Evolutionary conservation across 306 rosid genomes (phyloP).

Genomic region (Medicago lupulina): DNA sequence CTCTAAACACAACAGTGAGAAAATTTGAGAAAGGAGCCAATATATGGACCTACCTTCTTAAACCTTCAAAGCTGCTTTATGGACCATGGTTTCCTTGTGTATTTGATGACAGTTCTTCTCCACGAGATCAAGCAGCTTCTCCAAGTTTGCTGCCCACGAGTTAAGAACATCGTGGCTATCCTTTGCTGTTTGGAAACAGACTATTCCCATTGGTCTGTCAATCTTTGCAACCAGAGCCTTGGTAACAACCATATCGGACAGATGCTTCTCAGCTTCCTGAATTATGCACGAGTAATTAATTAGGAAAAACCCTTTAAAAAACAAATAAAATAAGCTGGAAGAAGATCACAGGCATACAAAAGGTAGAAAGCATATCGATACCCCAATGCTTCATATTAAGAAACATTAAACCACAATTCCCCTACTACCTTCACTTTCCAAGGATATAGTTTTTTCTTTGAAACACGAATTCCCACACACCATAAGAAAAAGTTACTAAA

Average conservation of each 20-base stretch:
- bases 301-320: not conserved
- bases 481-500: not conserved
- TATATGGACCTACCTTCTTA: conserved; percentile 34
- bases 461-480: not conserved
- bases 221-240: conserved; percentile 92
- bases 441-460: not conserved
- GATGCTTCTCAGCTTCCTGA: conserved; percentile 97
- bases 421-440: conserved; percentile 1
- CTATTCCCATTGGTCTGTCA: conserved; percentile 87
- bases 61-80: conserved; percentile 79
- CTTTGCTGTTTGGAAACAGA: conserved; percentile 83
- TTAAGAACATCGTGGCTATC: conserved; percentile 89
- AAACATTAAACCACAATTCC: conserved; percentile 7
- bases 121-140: conserved; percentile 93
- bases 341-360: too few relatives aligned
- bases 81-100: conserved; percentile 97
- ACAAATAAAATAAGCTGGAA: not conserved
- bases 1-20: not conserved
- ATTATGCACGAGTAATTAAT: conserved; percentile 11
- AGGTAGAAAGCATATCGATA: too few relatives aligned
- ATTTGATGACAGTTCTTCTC: conserved; percentile 98
- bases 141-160: conserved; percentile 93
- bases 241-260: conserved; percentile 97
- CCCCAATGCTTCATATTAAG: too few relatives aligned
- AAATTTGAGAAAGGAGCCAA: conserved; percentile 30